Evolutionary conservation across 2,329 filamentous ascomycete species (phyloP).

Genomic region (Metarhizium guizhouense): DNA sequence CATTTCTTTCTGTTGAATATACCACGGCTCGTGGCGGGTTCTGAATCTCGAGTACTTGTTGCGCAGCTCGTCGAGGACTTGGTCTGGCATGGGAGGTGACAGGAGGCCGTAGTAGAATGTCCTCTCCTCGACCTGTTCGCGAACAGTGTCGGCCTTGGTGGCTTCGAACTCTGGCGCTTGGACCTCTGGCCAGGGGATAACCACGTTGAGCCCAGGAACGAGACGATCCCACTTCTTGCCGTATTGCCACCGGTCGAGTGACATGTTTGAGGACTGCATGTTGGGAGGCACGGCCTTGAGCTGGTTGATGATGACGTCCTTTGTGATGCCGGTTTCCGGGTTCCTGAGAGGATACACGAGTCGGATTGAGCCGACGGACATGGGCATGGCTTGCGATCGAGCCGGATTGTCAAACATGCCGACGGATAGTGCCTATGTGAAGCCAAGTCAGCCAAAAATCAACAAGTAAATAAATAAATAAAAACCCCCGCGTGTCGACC

Average conservation of each 20-base stretch:
- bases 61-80: constrained; percentile 78
- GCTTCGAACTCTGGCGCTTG: constrained; percentile 42
- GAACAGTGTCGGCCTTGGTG: constrained; percentile 60
- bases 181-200: constrained; percentile 67
- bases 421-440: constrained; percentile 17
- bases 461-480: background rate
- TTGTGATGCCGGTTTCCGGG: constrained; percentile 50
- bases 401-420: constrained; percentile 22
- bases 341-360: constrained; percentile 72
- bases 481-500: background rate
- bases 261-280: constrained; percentile 36
- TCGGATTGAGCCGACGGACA: constrained; percentile 65
- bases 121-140: constrained; percentile 63
- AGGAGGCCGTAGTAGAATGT: constrained; percentile 75
- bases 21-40: constrained; percentile 69
- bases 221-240: constrained; percentile 42
- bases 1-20: constrained; percentile 53
- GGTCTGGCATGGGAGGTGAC: constrained; percentile 65
- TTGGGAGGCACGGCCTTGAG: constrained; percentile 45
- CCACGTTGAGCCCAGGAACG: constrained; percentile 61
- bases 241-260: constrained; percentile 29
- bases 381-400: constrained; percentile 28
- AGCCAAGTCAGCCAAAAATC: background rate
- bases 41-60: constrained; percentile 76
- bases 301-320: constrained; percentile 71